Evolutionary conservation across 441 rosid genomes (phyloP), one percentile per base, ranked within the genome.

Genomic region (Aquilaria agallochum): DNA sequence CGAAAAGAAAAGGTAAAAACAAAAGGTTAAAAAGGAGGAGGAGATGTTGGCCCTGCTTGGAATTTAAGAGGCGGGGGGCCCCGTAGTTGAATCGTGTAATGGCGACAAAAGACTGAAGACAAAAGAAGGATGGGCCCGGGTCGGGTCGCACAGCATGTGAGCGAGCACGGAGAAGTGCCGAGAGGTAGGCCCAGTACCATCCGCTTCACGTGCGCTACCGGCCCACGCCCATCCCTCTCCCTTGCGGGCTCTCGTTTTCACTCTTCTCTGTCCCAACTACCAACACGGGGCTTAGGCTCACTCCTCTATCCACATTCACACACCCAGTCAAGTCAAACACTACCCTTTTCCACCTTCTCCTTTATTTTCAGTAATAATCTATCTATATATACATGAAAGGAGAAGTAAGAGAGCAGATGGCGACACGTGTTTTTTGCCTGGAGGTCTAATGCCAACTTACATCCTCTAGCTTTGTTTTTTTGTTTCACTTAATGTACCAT

Each of bases 151-250:
- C 10, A 64, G 72, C 56, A 62, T 30, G 56, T 40, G 52, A 63
- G 63, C 56, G 20, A 7, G 20, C 14, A 13, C 46, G 27, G 3
- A 15, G 14, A 53, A 50, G 20, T 20, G 20, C 61, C 31, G 1
- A n/a, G 67, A 58, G 60, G 78, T 65, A 70, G 83, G 81, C 58
- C 77, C 77, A 71, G 65, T 56, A 71, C 74, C 74, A 68, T 73
- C 74, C 65, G 66, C 76, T 64, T 76, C 85, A 80, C 85, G 84
- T 78, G 85, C 73, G 51, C 45, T 68, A 11, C 71, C 71, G 66
- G 78, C 82, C 82, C 73, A 80, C 68, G 56, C 66, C 60, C 42
- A 46, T 67, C 67, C 20, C 7, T 4, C 42, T 36, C n/a, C 59
- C 44, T 52, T 32, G 71, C 74, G 66, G 84, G 79, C 76, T 74